A percentile compares a stretch with the other conserved stretches of the same genome.
phyloP scores from a whole-genome alignment of 1,284 basidiomycete genomes.

The Cutaneotrichosporon sp. region DNA sequence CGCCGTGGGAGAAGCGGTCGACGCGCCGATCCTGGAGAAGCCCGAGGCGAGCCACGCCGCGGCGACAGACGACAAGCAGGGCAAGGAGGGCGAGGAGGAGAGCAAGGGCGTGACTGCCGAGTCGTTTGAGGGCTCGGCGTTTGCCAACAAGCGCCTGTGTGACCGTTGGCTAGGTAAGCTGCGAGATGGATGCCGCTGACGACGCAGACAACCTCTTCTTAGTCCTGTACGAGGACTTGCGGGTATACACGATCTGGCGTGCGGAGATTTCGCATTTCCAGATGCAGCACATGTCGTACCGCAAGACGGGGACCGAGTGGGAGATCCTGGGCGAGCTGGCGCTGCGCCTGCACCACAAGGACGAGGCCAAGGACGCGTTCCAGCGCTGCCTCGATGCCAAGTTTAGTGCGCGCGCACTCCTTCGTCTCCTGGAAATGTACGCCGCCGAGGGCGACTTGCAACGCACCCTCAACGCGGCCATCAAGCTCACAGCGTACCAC shows the following conservation, averaged over 20 bases:
- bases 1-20: slow-evolving; percentile 6
- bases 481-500: slow-evolving; percentile 88
- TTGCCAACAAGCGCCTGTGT: slow-evolving; percentile 93
- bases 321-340: slow-evolving; percentile 96
- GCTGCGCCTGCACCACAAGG: slow-evolving; percentile 84
- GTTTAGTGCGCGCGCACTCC: slow-evolving; percentile 88
- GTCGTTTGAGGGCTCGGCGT: slow-evolving; percentile 64
- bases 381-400: slow-evolving; percentile 84
- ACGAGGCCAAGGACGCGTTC: slow-evolving; percentile 96
- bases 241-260: slow-evolving; percentile 99
- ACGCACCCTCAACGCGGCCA: slow-evolving; percentile 81
- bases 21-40: slow-evolving; percentile 2
- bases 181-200: background rate
- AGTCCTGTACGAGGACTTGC: slow-evolving; percentile 96
- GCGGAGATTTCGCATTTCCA: slow-evolving; percentile 99
- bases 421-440: slow-evolving; percentile 88
- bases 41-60: slow-evolving; percentile 26
- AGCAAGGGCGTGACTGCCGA: slow-evolving; percentile 45
- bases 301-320: slow-evolving; percentile 96
- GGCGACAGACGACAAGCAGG: background rate
- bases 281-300: slow-evolving; percentile 88
- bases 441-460: slow-evolving; percentile 89
- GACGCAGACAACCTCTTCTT: slow-evolving; percentile 80
- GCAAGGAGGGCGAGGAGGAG: slow-evolving; percentile 48
- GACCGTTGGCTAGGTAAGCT: slow-evolving; percentile 78